Evolutionary conservation across 331 rosid genomes (phyloP), one percentile per base, ranked within the genome.

Genomic region (Malus hybrid): DNA sequence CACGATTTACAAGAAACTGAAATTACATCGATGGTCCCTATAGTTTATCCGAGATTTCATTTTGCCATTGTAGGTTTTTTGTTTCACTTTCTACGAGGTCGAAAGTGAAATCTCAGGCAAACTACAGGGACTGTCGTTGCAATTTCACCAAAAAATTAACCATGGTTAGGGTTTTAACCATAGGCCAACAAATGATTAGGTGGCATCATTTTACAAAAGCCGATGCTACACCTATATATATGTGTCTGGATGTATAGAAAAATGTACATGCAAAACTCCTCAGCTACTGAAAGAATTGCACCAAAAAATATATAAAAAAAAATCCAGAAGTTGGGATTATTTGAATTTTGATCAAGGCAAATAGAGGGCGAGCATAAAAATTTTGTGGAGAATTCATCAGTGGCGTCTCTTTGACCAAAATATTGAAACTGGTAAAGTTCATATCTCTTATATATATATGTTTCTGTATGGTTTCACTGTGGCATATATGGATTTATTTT

Each of bases 131-230:
- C 20, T 3, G 10, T 52, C 10, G 20, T 52, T 52, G 28, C 28
- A 57, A 57, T 10, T 57, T 57, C 3, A 0, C 29, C 5, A 80
- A 63, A 72, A 57, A 28, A 18, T 26, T 71, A 33, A 81, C 75
- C 77, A 6, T 72, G 19, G 78, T 60, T 65, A 72, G 28, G 55
- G 12, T 73, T 78, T 74, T 74, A 78, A 79, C 80, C 70, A 70
- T 10, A 6, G 30, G 34, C 44, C 19, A 69, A 69, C 44, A 58
- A 5, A 63, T 61, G 69, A 15, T 10, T 74, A 28, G 62, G 62
- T 74, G 77, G 26, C 72, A 44, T 68, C 33, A 42, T 68, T 68
- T 5, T 60, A 61, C 39, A 57, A 34, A 30, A 20, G 19, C 26
- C 4, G n/a, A 55, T 48, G 14, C n/a, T 55, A 30, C 12, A 39